Evolutionary conservation across 257 asterid species (phyloP), one percentile per base, ranked within the genome.

Genomic region (Ocimum tenuiflorum): DNA sequence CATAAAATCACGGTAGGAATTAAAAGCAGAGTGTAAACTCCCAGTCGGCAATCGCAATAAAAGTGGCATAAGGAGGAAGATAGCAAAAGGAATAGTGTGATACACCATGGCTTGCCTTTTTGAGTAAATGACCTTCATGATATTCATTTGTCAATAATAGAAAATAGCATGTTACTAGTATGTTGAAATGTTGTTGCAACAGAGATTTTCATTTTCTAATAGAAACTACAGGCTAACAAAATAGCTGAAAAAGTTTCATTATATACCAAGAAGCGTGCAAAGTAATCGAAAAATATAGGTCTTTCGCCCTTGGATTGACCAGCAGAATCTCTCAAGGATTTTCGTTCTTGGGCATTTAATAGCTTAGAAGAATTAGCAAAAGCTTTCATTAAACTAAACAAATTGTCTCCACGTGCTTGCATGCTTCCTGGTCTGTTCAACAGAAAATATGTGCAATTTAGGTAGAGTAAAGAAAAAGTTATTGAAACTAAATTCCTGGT

Each of bases 371-470:
- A 89, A 75, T 77, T 88, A 66, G 91, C 70, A 75, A 94, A 88
- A 75, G 95, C 90, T 80, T 83, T 90, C 84, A 94, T 71, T 58
- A 88, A 22, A 73, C 86, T 82, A 64, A 80, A 55, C 71, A 94
- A 73, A 79, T 94, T 94, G 54, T 94, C 99, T 73, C 99, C 99
- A 1, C 99, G 96, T 18, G 91, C 97, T 85, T 94, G 99, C 78
- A 94, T 82, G 91, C 99, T 94, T 80, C 99, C 99, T 65, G 96
- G 97, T 74, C 97, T 94, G 68, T 61, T 74, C 48, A 31, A 58
- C 62, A 68, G 70, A 75, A 76, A 56, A 39, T 35, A 57, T 35
- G 58, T 51, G 67, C 70, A 60, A 33, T 55, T 81, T 63, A 86
- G 76, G 47, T 60, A 70, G 77, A 59, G 56, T 60, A 14, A 59